These are phyloP conservation scores for Gracilaria domingensis DNA, from an alignment of 23 red algal species.

Conservation along the genomic window DNA sequence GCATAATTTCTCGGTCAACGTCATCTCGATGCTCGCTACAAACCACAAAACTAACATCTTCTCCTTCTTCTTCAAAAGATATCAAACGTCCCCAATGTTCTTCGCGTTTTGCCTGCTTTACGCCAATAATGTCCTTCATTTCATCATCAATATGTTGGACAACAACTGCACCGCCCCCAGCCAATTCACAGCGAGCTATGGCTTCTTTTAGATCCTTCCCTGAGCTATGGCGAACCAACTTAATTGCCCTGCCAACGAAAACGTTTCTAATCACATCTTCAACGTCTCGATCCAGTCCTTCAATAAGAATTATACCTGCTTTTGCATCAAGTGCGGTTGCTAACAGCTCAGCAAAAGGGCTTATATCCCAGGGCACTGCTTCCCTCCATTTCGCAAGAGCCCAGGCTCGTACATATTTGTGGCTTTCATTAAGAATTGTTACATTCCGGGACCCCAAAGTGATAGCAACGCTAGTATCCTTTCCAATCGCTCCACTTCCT, in stretches of 20 bases:
- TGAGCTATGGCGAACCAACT: conserved; percentile 7
- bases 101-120: not conserved
- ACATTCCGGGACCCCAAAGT: not conserved
- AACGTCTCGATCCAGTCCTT: conserved; percentile 36
- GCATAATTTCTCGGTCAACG: not conserved
- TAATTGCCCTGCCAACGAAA: conserved; percentile 15
- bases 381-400: conserved; percentile 44
- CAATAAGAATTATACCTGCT: conserved; percentile 14
- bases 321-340: not conserved
- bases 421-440: not conserved
- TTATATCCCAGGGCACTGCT: not conserved
- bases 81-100: not conserved
- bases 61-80: conserved; percentile 28
- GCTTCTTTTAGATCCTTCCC: conserved; percentile 19
- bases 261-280: conserved; percentile 24
- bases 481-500: conserved; percentile 6
- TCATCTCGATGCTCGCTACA: conserved; percentile 25
- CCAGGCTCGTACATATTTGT: conserved; percentile 11
- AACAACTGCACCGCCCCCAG: conserved; percentile 10
- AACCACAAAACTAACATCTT: conserved; percentile 39
- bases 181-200: conserved; percentile 27
- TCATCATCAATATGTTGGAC: conserved; percentile 28
- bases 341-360: not conserved
- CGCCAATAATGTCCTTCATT: conserved; percentile 4
- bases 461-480: conserved; percentile 24